A percentile compares a stretch with the other conserved stretches of the same genome.
These are phyloP conservation scores for Mucuna pruriens DNA, from an alignment of 306 rosid species.

Conservation along the genomic window DNA sequence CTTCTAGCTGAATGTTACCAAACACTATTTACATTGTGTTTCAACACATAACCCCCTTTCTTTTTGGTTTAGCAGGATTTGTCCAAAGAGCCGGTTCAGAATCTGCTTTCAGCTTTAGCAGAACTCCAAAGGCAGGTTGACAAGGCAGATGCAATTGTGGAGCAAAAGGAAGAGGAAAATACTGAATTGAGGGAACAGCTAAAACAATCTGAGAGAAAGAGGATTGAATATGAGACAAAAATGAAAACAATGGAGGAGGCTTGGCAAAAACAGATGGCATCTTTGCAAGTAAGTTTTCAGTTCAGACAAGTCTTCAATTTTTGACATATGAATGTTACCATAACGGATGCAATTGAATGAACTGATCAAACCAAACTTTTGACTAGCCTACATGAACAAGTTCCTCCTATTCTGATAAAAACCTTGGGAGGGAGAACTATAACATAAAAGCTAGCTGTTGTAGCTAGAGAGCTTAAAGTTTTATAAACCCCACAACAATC, in stretches of 20 bases:
- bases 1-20: constrained; percentile 7
- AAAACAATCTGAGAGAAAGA: constrained; percentile 68
- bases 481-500: not conserved
- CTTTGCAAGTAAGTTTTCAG: constrained; percentile 86
- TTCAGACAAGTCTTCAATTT: constrained; percentile 33
- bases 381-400: not conserved
- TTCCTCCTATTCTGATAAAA: not conserved
- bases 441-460: not conserved
- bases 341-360: constrained; percentile 30
- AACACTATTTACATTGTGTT: not conserved
- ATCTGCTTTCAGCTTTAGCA: constrained; percentile 57
- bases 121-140: constrained; percentile 73
- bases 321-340: constrained; percentile 23
- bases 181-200: constrained; percentile 75
- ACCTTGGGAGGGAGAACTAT: not conserved
- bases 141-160: constrained; percentile 70
- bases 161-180: constrained; percentile 86
- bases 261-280: constrained; percentile 96
- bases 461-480: not conserved
- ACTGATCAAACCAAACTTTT: constrained; percentile 15
- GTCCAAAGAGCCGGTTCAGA: constrained; percentile 54
- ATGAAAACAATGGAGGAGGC: constrained; percentile 94
- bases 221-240: constrained; percentile 84
- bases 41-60: not conserved
- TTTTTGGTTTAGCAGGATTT: constrained; percentile 47